Base-by-base conservation (phyloP, 1,139 yeast species). In the Sugiyamaella japonica region DNA sequence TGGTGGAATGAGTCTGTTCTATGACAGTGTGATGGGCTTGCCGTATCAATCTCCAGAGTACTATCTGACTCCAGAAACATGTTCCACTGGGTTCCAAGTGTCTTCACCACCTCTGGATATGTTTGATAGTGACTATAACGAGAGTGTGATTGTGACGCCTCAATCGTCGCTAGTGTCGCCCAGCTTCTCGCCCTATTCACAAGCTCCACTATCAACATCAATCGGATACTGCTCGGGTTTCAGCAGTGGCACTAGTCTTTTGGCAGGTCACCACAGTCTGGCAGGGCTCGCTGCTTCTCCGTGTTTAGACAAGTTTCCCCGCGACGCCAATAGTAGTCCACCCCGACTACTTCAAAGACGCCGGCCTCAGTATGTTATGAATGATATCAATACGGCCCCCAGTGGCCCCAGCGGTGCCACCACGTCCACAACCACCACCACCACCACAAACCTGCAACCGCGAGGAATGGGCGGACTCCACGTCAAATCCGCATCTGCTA, bases 91-190 rank as follows among this genome's bases (percentile, higher is more conserved):
- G 5, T 48, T 48, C 45, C 52, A 52, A 44, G 40, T 48, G n/a
- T 52, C 55, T 7, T 48, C 52, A 20, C 54, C 45, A 12, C 25
- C 25, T 20, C 15, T 29, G 28, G 56, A 54, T 41, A 50, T 38
- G 16, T 48, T 39, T 29, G 57, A 57, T 29, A 53, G 54, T 43
- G 58, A 57, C 20, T 54, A 48, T 40, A 47, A 45, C 15, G 56
- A 48, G 10, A 25, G 38, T 25, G 16, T 45, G 31, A 46, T 47
- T 12, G 28, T 49, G n/a, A 56, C 56, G 3, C 59, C 59, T 6
- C 53, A 48, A 29, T 56, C 56, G 9, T 40, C 45, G 16, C 16
- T 48, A 13, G 31, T 48, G 7, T 48, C 51, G 12, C 54, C 57
- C 7, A 42, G 38, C 16, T 36, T 48, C n/a, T 54, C 57, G 15